Evolutionary conservation across 164 flowering plant species (phyloP), one percentile per base, ranked within the genome.

Genomic region (Hamamelis virginiana): DNA sequence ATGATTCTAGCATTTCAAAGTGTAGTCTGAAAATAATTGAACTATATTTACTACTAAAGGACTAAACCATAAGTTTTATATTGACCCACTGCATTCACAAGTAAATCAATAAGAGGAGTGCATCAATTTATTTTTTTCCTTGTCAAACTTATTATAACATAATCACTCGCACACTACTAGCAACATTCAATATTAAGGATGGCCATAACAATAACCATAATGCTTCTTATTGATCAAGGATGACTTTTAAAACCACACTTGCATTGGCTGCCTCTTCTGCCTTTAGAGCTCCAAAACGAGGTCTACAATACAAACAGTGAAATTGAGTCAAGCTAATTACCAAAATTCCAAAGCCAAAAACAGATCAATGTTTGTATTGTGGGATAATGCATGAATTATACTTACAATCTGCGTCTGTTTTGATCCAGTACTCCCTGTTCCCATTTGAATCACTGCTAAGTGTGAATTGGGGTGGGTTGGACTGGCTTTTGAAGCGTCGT

Each of bases 341-440:
- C 41, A 33, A 6, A 33, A 33, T 33, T 2, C 41, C 2, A 33
- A 6, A 2, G 4, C 6, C 41, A 33, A 33, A 33, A 33, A 2
- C 2, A 33, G 41, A 2, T 2, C 41, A 33, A 33, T 33, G 6
- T 6, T 33, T 63, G 66, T 3, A 18, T 61, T 12, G 1, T 41
- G 27, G 19, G 25, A 45, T 8, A 8, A 68, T 66, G 74, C 4
- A 46, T 48, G 44, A 27, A 55, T 9, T 18, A 19, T 74, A 87
- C 98, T 89, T 87, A 94, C 98, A 94, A 64, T 94, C 96, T 59
- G 92, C 89, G 66, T 94, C 98, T 50, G 97, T 86, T 75, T 85
- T 92, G 80, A 94, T 88, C 98, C 97, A 94, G 77, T 74, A 80
- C 74, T 92, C 97, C 64, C 83, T 77, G 71, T 76, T 89, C 45